phyloP scores from a whole-genome alignment of 805 yeast genomes.

The Zygosaccharomyces siamensis region DNA sequence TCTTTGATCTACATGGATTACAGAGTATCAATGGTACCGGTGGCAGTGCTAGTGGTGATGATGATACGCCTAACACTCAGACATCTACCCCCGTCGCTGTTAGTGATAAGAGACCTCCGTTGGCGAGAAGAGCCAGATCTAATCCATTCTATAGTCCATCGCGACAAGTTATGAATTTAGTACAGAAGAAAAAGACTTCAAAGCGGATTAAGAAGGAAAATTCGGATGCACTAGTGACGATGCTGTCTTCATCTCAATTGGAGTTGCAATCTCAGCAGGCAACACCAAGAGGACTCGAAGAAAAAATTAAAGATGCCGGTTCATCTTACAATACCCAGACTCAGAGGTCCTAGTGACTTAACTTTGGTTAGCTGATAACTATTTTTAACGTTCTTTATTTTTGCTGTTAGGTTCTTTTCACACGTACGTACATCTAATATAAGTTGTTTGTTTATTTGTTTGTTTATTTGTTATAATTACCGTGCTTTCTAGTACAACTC shows the following conservation, averaged over 20 bases:
- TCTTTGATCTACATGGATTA: neutral
- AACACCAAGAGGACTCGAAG: neutral
- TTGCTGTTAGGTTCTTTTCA: slow-evolving; percentile 4
- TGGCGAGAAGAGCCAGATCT: slow-evolving; percentile 13
- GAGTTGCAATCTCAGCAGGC: neutral
- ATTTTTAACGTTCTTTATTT: neutral
- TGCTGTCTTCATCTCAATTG: neutral
- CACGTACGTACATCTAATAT: neutral
- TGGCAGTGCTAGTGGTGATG: neutral
- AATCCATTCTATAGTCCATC: slow-evolving; percentile 22
- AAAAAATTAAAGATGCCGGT: slow-evolving; percentile 3
- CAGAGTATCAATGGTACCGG: neutral
- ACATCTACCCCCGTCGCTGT: neutral
- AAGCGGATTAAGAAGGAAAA: slow-evolving; percentile 3
- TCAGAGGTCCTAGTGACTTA: neutral
- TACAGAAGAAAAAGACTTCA: slow-evolving; percentile 11
- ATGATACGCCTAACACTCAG: neutral
- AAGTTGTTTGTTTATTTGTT: neutral
- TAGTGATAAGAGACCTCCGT: slow-evolving; percentile 7
- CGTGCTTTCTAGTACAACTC: slow-evolving; percentile 39
- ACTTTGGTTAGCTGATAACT: neutral
- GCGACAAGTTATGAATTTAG: slow-evolving; percentile 17
- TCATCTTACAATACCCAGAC: slow-evolving; percentile 3
- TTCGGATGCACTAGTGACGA: neutral
- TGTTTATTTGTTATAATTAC: neutral